phyloP scores from a whole-genome alignment of 148 eudicot genomes.

The Cornus controversa region DNA sequence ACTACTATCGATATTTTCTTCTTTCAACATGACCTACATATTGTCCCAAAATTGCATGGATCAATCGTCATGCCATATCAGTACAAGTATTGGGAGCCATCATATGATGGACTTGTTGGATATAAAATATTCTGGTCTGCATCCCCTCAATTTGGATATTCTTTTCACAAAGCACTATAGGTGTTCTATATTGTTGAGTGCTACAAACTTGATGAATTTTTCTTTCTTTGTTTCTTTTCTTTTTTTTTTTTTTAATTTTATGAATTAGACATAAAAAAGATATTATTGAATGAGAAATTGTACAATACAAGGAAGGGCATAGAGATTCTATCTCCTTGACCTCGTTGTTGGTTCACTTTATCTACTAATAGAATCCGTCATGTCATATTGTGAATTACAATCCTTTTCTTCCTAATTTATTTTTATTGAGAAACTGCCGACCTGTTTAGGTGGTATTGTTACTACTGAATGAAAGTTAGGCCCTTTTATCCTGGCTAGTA shows the following conservation, averaged over 20 bases:
- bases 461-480: not conserved
- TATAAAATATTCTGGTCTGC: not conserved
- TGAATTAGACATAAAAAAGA: not conserved
- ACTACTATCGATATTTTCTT: not conserved
- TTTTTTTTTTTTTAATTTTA: too few relatives aligned
- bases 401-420: too few relatives aligned
- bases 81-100: not conserved
- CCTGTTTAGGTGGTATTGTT: too few relatives aligned
- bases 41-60: not conserved
- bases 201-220: not conserved
- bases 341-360: not conserved
- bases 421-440: not conserved
- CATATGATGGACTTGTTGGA: not conserved
- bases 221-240: not conserved
- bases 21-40: not conserved
- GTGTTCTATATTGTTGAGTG: not conserved
- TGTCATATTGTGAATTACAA: too few relatives aligned
- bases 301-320: not conserved
- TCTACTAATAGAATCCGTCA: not conserved
- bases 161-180: not conserved
- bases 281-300: slow-evolving; percentile 2
- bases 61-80: not conserved
- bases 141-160: not conserved
- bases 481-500: not conserved
- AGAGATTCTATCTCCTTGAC: not conserved